Percentiles rank a stretch among this genome's conserved stretches.
Conservation (phyloP, 164 flowering plant species). For the Berberis vulgaris region DNA sequence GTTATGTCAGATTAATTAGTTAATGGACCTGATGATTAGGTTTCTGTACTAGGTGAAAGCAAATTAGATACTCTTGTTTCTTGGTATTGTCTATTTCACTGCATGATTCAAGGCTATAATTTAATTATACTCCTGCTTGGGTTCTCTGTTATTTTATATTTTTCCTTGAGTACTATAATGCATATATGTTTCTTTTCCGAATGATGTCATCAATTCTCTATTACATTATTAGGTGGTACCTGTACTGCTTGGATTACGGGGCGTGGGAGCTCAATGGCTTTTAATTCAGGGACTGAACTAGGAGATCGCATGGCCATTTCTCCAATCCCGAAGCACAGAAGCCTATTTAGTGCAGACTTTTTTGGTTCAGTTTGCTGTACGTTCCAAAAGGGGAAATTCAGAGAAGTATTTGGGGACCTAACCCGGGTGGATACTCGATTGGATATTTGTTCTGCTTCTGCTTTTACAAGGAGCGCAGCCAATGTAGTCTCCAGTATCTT, state of each 20-base stretch:
- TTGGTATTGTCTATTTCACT: too few relatives aligned
- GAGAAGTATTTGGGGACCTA: constrained; percentile 45
- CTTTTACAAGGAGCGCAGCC: constrained; percentile 34
- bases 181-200: too few relatives aligned
- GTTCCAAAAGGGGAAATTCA: constrained; percentile 73
- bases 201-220: not conserved
- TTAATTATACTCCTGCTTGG: too few relatives aligned
- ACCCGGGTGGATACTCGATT: constrained; percentile 80
- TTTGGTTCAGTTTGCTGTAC: constrained; percentile 76
- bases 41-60: too few relatives aligned
- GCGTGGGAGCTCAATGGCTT: constrained; percentile 14
- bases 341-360: constrained; percentile 47
- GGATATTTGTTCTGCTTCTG: constrained; percentile 66
- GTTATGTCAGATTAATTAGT: too few relatives aligned
- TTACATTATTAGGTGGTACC: constrained; percentile 44
- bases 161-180: too few relatives aligned
- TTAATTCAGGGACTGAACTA: constrained; percentile 14
- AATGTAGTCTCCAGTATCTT: constrained; percentile 26
- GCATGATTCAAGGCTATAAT: too few relatives aligned
- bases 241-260: constrained; percentile 54
- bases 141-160: too few relatives aligned
- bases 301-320: constrained; percentile 13
- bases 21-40: too few relatives aligned
- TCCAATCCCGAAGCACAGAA: constrained; percentile 20
- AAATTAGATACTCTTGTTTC: too few relatives aligned